Percentiles rank a stretch among this genome's conserved stretches.
These are phyloP conservation scores for Starmerella gropengiesseri DNA, from an alignment of 805 yeast species.

Conservation along the genomic window DNA sequence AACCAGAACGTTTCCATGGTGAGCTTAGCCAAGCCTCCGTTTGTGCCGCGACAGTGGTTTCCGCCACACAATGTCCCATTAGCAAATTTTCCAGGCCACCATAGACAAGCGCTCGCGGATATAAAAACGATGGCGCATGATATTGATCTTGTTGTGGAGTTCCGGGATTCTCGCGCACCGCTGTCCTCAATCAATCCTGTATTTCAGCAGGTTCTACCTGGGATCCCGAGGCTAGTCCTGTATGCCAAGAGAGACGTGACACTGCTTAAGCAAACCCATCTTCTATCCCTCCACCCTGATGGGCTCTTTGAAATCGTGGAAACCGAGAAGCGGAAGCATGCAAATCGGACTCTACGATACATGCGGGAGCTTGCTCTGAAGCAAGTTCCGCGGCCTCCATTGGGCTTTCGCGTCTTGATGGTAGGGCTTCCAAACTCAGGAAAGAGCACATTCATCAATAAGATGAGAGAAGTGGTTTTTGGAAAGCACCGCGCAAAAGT, in stretches of 20 bases:
- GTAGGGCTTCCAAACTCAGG: constrained; percentile 99
- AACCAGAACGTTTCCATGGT: too few species aligned
- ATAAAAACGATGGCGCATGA: constrained; percentile 65
- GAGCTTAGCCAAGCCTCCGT: constrained; percentile 25
- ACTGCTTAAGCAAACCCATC: constrained; percentile 32
- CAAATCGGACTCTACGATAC: constrained; percentile 39
- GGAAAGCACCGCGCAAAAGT: constrained; percentile 39
- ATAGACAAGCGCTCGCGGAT: constrained; percentile 59
- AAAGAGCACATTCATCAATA: constrained; percentile 75
- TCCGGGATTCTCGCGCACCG: constrained; percentile 87
- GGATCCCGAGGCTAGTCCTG: constrained; percentile 47
- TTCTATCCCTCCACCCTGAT: constrained; percentile 42
- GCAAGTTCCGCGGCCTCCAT: constrained; percentile 59
- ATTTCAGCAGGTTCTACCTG: constrained; percentile 54
- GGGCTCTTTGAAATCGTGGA: constrained; percentile 44
- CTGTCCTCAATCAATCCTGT: constrained; percentile 67
- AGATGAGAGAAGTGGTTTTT: constrained; percentile 43
- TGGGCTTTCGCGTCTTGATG: constrained; percentile 66
- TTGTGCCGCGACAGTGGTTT: constrained; percentile 60
- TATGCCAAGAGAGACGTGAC: constrained; percentile 70
- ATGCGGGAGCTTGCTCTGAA: constrained; percentile 34
- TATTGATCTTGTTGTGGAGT: constrained; percentile 69
- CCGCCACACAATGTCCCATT: constrained; percentile 60
- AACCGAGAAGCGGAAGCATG: constrained; percentile 42
- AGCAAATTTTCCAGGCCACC: constrained; percentile 86